These are phyloP conservation scores for Cucumis cinereus DNA, from an alignment of 306 rosid species.

Conservation along the genomic window DNA sequence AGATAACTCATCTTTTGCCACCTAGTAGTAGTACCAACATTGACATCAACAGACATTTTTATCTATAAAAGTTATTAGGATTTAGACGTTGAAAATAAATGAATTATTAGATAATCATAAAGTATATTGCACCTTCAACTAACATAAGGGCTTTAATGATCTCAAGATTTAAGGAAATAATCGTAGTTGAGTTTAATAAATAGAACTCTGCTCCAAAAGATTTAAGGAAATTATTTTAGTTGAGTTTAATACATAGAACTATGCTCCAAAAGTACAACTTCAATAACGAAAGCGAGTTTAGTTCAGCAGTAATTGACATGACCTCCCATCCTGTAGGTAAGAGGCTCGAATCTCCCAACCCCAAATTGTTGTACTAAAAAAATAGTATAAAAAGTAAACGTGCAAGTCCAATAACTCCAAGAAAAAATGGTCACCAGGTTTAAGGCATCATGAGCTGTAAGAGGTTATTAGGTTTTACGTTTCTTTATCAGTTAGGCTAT, in stretches of 20 bases:
- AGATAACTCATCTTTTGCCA: slow-evolving; percentile 84
- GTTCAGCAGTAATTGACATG: too few relatives aligned
- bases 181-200: background rate
- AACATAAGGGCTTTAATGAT: background rate
- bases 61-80: background rate
- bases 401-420: background rate
- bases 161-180: background rate
- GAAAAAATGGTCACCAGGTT: background rate
- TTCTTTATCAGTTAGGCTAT: background rate
- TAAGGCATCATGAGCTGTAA: background rate
- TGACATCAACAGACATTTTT: background rate
- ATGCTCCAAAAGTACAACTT: background rate
- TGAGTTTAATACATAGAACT: background rate
- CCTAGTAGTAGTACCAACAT: slow-evolving; percentile 25
- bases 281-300: too few relatives aligned
- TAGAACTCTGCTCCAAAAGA: background rate
- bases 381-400: too few relatives aligned
- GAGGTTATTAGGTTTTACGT: background rate
- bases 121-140: background rate
- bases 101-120: background rate
- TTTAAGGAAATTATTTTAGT: background rate
- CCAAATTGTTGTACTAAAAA: too few relatives aligned
- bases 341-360: too few relatives aligned
- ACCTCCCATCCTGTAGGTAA: too few relatives aligned
- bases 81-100: background rate